These are phyloP conservation scores for Pseudoneurospora amorphoporcata DNA, from an alignment of 495 filamentous ascomycete genomes.

Conservation along the genomic window DNA sequence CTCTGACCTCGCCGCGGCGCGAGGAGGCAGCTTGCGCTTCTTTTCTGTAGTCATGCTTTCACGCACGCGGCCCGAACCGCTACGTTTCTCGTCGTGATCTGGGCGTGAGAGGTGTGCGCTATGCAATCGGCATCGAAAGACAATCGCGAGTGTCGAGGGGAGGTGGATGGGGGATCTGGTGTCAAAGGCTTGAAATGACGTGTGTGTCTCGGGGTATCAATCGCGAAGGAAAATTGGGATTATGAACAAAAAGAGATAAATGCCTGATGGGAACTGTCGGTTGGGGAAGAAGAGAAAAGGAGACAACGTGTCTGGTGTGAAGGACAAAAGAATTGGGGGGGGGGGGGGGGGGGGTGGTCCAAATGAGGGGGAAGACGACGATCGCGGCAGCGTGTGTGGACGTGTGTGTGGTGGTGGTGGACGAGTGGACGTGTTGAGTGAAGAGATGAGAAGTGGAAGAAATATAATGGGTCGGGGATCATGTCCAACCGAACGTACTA, in stretches of 20 bases:
- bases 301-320: background rate
- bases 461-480: background rate
- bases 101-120: slow-evolving; percentile 7
- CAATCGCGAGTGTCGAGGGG: background rate
- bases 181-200: background rate
- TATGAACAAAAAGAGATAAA: background rate
- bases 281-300: background rate
- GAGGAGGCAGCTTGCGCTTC: slow-evolving; percentile 47
- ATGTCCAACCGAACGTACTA: background rate
- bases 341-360: background rate
- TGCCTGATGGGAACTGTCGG: background rate
- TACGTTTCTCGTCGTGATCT: slow-evolving; percentile 8
- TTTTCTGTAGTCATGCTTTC: slow-evolving; percentile 34
- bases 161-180: background rate
- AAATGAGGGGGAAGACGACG: background rate
- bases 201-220: background rate
- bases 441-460: background rate
- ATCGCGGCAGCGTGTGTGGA: background rate
- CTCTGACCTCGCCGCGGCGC: slow-evolving; percentile 42
- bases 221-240: background rate
- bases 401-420: background rate
- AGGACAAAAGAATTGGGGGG: background rate
- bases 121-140: background rate
- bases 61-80: slow-evolving; percentile 6
- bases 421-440: background rate